Percentiles rank a stretch among this genome's conserved stretches.
Evolutionary conservation across 371 early-diverging fungal genomes (phyloP).

Genomic region (Apophysomyces elegans): DNA sequence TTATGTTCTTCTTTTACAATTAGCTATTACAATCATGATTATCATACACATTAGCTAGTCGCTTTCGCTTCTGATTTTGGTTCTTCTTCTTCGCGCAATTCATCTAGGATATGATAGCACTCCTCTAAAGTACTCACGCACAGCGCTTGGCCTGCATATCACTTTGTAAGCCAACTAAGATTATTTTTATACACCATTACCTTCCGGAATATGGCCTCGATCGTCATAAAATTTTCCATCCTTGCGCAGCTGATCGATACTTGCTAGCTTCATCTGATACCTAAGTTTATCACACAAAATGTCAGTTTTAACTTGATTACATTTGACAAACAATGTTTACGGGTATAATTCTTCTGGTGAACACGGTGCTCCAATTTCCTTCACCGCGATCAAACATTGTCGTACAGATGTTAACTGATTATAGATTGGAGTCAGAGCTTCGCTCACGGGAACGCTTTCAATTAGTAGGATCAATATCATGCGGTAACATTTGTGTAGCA

Average conservation of each 20-base stretch:
- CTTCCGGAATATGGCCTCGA: slow-evolving; percentile 82
- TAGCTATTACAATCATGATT: not conserved
- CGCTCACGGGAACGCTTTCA: slow-evolving; percentile 82
- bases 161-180: not conserved
- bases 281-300: slow-evolving; percentile 8
- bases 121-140: slow-evolving; percentile 80
- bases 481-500: slow-evolving; percentile 88
- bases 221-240: slow-evolving; percentile 89
- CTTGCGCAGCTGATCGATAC: slow-evolving; percentile 76
- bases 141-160: slow-evolving; percentile 62
- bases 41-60: not conserved
- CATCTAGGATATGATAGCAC: slow-evolving; percentile 79
- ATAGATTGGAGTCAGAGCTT: slow-evolving; percentile 79
- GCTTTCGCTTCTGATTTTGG: slow-evolving; percentile 1
- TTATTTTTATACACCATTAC: slow-evolving; percentile 25
- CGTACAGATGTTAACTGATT: slow-evolving; percentile 85
- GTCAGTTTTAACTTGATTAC: not conserved
- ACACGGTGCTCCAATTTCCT: slow-evolving; percentile 77
- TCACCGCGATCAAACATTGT: slow-evolving; percentile 78
- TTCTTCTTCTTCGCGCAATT: slow-evolving; percentile 53
- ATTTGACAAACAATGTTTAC: slow-evolving; percentile 26
- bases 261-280: slow-evolving; percentile 86
- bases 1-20: slow-evolving; percentile 10
- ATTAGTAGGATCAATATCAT: slow-evolving; percentile 77
- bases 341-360: slow-evolving; percentile 56